Base-by-base conservation (phyloP, 1,139 yeast species). In the Zygoascus hellenicus region DNA sequence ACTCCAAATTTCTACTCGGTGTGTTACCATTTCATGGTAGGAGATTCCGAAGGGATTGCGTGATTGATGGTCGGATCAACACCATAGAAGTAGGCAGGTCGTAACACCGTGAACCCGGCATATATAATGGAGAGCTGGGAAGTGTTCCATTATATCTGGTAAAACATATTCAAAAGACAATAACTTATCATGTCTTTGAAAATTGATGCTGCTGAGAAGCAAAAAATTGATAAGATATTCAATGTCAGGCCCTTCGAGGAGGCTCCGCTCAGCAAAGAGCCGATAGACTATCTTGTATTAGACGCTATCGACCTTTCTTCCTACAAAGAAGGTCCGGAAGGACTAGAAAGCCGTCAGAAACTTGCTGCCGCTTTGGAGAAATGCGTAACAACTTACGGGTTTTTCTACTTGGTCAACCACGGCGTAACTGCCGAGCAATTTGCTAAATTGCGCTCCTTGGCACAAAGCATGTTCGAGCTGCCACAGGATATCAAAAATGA, bases 381-480 rank as follows among this genome's bases (percentile, higher is more conserved):
- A n/a, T 52, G 51, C 33, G 47, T 50, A 16, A 43, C 49, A 17
- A 48, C 41, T 10, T 49, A 51, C 32, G 54, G 54, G 4, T 51
- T 51, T 34, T 51, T 48, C 44, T 50, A 50, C 13, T 45, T 51
- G 13, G 45, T 43, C 7, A 50, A 50, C 28, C 38, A 45, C 26
- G 54, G 54, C 1, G 39, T 51, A 15, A 16, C 48, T 3, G 43
- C 46, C 28, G 46, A 51, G 13, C 50, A 50, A 19, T 47, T 50
- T 13, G 14, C 29, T n/a, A 26, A 49, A 5, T 50, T 50, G 30
- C 48, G 49, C 36, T 40, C 54, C 2, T 29, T 51, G 16, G 54
- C 43, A 3, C 47, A 44, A 34, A 34, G 43, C 30, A 26, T 47
- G 15, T 38, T 47, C 30, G 76, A 62, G 66, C 13, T 67, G 69